phyloP scores from a whole-genome alignment of 352 stramenopile genomes.

The Phytophthora sp. region DNA sequence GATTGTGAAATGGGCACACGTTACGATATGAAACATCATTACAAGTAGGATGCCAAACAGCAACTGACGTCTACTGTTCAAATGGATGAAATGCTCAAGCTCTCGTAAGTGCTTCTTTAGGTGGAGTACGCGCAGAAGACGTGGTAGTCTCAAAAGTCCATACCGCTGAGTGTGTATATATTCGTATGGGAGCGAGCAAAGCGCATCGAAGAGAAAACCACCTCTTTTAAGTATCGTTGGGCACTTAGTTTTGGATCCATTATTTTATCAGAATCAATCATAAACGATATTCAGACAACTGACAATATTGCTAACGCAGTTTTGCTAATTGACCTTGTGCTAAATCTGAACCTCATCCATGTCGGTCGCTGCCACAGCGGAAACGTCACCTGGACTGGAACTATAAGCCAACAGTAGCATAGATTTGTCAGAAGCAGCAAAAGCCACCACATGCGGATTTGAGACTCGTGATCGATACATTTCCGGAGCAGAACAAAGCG shows the following conservation, averaged over 20 bases:
- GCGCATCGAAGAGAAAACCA: conserved; percentile 42
- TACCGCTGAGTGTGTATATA: conserved; percentile 22
- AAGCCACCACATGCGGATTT: conserved; percentile 47
- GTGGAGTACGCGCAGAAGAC: conserved; percentile 34
- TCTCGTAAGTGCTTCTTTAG: conserved; percentile 37
- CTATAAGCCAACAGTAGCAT: conserved; percentile 52
- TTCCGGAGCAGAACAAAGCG: neutral
- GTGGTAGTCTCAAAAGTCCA: conserved; percentile 38
- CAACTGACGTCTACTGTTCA: conserved; percentile 49
- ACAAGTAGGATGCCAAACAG: conserved; percentile 39
- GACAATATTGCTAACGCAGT: too few relatives aligned
- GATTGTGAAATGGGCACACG: conserved; percentile 41
- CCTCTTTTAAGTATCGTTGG: conserved; percentile 36
- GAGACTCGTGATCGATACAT: conserved; percentile 55
- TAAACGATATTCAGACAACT: too few relatives aligned
- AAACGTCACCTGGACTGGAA: conserved; percentile 53
- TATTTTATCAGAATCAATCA: conserved; percentile 55
- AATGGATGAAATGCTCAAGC: conserved; percentile 46
- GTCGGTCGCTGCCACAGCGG: conserved; percentile 31
- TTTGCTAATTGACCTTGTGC: too few relatives aligned
- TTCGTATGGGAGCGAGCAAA: conserved; percentile 49
- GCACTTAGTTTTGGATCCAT: conserved; percentile 42
- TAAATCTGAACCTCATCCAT: too few relatives aligned
- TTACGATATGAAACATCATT: conserved; percentile 55
- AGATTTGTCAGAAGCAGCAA: conserved; percentile 27